Evolutionary conservation across 257 asterid genomes (phyloP), one percentile per base, ranked within the genome.

Genomic region (Solanum bulbocastanum): DNA sequence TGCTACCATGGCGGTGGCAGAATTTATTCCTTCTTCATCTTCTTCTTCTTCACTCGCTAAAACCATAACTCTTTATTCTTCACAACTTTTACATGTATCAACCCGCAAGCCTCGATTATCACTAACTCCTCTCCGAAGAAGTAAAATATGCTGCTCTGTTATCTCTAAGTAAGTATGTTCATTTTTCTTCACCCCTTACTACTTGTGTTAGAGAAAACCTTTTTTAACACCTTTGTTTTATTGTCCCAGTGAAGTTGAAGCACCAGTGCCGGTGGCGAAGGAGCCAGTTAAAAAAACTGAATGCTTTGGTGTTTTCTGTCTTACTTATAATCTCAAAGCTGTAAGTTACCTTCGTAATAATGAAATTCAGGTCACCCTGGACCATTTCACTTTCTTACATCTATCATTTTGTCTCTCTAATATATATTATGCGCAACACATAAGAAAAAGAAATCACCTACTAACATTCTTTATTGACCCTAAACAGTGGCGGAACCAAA

Each of bases 241-340:
- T 85, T 71, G 69, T 73, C 3, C 32, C 94, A 97, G 99, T 87
- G 95, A 96, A 93, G 22, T 49, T 49, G 22, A 49, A 49, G 62
- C 23, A 16, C 62, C 23, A 16, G 23, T 52, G 8, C 23, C 23
- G 9, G 62, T 52, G 23, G 9, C 62, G 22, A 52, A 52, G 62
- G 62, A 52, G 62, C 62, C 87, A 36, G 93, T 91, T 94, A 96
- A 91, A 94, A 94, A 96, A 89, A 88, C 93, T 0, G 99, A 95
- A 0, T 96, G 98, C 90, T 96, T 86, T 90, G 98, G 98, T 22
- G 96, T 97, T 79, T 96, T 97, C 88, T 96, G 98, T 84, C 98
- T 97, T 89, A 97, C 99, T 89, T 94, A 97, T 93, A 98, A 95
- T 89, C 99, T 97, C 89, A 92, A 87, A 88, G 96, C 98, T 92